A percentile compares a stretch with the other conserved stretches of the same genome.
Conservation (phyloP, 164 flowering plant genomes). For the Sextonia rubra region DNA sequence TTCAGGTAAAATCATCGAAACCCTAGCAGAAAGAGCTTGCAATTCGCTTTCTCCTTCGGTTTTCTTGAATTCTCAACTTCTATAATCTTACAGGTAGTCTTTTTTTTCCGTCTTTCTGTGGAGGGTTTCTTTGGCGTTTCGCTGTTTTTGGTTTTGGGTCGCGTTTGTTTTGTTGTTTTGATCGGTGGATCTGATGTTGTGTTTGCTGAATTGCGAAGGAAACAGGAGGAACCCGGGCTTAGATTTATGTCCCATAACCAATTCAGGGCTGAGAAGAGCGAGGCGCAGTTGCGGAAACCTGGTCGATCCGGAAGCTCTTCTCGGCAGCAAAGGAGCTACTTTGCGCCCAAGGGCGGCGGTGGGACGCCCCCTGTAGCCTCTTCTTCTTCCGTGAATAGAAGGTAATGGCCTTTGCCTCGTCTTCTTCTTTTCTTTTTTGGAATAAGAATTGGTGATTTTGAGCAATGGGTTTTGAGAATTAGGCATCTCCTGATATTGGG, state of each 20-base stretch:
- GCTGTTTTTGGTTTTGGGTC: constrained; percentile 3
- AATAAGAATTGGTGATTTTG: neutral
- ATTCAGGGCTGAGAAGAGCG: constrained; percentile 66
- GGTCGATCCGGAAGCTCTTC: constrained; percentile 33
- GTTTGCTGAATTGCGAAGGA: neutral
- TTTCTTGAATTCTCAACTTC: neutral
- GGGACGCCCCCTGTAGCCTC: constrained; percentile 45
- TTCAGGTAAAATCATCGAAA: too few species aligned
- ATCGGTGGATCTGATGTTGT: neutral
- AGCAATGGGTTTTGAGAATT: neutral
- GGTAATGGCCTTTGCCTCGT: constrained; percentile 29
- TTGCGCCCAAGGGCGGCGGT: constrained; percentile 49
- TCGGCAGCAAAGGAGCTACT: constrained; percentile 53
- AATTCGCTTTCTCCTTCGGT: too few species aligned
- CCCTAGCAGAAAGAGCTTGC: too few species aligned
- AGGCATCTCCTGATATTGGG: neutral
- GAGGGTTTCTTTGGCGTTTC: constrained; percentile 8
- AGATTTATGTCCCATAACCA: constrained; percentile 86
- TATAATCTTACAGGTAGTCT: neutral
- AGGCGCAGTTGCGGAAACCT: constrained; percentile 39
- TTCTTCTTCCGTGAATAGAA: constrained; percentile 26
- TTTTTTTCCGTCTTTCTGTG: neutral
- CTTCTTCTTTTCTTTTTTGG: neutral
- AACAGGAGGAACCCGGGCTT: constrained; percentile 20
- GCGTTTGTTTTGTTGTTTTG: constrained; percentile 7